Percentiles rank a stretch among this genome's conserved stretches.
Evolutionary conservation across 73 alveolate species (phyloP).

Genomic region (Stentor roeselii): DNA sequence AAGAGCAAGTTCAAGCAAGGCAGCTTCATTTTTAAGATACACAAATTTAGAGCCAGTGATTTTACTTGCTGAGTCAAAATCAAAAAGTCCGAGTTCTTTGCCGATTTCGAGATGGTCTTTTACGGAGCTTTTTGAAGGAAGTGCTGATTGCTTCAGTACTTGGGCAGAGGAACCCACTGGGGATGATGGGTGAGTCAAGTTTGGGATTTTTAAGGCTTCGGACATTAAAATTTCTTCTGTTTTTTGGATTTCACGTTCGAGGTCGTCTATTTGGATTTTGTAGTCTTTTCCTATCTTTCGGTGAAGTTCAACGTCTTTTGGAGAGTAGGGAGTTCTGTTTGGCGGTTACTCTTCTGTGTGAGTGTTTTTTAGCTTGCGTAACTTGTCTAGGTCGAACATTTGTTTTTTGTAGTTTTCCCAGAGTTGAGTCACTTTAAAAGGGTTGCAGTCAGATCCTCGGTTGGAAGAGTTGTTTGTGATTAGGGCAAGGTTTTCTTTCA

Average conservation of each 20-base stretch:
- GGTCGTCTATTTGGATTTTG: slow-evolving; percentile 37
- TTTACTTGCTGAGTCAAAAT: slow-evolving; percentile 68
- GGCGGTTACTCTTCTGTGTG: slow-evolving; percentile 47
- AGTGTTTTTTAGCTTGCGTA: slow-evolving; percentile 46
- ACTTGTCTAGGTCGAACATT: slow-evolving; percentile 47
- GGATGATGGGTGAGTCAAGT: slow-evolving; percentile 68
- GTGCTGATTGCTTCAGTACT: slow-evolving; percentile 13
- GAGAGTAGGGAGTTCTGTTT: slow-evolving; percentile 32
- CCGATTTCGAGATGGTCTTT: slow-evolving; percentile 71
- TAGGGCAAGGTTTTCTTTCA: slow-evolving; percentile 39
- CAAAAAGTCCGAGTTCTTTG: slow-evolving; percentile 65
- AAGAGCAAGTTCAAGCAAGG: slow-evolving; percentile 73
- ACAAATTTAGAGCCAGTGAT: slow-evolving; percentile 55
- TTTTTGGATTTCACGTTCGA: slow-evolving; percentile 29
- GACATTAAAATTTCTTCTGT: slow-evolving; percentile 23
- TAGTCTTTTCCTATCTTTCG: slow-evolving; percentile 37
- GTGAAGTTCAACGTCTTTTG: slow-evolving; percentile 37
- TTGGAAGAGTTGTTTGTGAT: slow-evolving; percentile 47
- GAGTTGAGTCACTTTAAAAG: slow-evolving; percentile 34
- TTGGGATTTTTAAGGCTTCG: slow-evolving; percentile 68
- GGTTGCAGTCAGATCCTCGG: slow-evolving; percentile 51
- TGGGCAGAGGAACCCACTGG: slow-evolving; percentile 53
- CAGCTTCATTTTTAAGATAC: slow-evolving; percentile 77
- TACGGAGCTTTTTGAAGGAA: slow-evolving; percentile 37
- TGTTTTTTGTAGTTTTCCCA: slow-evolving; percentile 49